Conservation (phyloP, 2,329 filamentous ascomycete species). For the Fonsecaea pedrosoi region DNA sequence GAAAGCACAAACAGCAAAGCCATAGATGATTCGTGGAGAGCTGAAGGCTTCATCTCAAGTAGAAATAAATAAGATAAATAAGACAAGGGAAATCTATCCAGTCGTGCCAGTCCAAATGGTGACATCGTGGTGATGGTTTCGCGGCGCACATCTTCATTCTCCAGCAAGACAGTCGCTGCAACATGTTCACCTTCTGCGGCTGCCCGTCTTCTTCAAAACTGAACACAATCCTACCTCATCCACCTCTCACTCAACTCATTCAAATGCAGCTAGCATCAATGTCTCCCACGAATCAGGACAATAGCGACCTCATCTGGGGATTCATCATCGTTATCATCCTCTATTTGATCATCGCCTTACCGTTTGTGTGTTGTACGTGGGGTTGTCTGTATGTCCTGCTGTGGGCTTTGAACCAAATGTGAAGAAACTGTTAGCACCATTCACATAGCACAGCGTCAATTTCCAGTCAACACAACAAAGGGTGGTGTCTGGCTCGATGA, state of each 20-base stretch:
- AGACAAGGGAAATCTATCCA: not conserved
- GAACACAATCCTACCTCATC: not conserved
- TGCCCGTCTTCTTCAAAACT: not conserved
- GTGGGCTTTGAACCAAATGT: conserved; percentile 2
- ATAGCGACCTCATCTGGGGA: not conserved
- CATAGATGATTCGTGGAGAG: too few relatives aligned
- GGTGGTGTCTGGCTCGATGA: not conserved
- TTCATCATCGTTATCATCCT: not conserved
- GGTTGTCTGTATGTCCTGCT: not conserved
- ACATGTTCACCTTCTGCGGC: not conserved
- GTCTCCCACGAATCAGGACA: not conserved
- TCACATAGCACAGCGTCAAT: not conserved
- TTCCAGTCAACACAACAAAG: not conserved
- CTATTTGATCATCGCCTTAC: not conserved
- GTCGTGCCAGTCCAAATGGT: not conserved
- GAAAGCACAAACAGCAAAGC: not conserved
- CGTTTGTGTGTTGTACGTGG: not conserved
- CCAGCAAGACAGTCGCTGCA: not conserved
- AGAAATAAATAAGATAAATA: too few relatives aligned
- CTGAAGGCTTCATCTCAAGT: too few relatives aligned
- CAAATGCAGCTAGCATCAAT: not conserved
- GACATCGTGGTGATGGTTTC: not conserved
- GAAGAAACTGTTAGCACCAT: not conserved
- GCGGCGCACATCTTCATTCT: not conserved
- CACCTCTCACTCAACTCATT: not conserved